Conservation (phyloP, 1,139 yeast species). For the Magnusiomyces tetraspermus region DNA sequence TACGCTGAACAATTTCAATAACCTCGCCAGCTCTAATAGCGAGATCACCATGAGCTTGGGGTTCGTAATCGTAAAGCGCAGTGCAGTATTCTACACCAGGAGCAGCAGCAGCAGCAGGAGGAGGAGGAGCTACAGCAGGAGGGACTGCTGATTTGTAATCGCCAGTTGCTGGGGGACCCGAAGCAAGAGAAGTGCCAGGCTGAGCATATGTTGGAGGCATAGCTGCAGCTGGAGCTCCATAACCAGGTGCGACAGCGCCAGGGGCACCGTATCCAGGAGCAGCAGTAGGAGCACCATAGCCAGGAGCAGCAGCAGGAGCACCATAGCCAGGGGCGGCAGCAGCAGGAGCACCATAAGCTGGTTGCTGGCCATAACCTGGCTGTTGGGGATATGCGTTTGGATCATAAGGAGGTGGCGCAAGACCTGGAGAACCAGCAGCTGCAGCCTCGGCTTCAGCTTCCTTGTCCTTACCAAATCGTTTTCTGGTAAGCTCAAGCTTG, state of each 20-base stretch:
- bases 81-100: conserved; percentile 50
- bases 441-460: conserved; percentile 34
- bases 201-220: conserved; percentile 11
- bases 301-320: conserved; percentile 27
- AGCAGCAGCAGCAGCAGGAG: conserved; percentile 35
- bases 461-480: conserved; percentile 52
- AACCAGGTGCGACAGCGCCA: conserved; percentile 23
- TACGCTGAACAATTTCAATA: conserved; percentile 72
- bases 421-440: conserved; percentile 21
- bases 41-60: conserved; percentile 85
- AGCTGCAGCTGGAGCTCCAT: conserved; percentile 23
- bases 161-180: conserved; percentile 20
- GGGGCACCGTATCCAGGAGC: conserved; percentile 15
- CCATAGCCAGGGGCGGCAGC: conserved; percentile 17
- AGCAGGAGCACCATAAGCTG: conserved; percentile 13
- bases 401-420: conserved; percentile 27
- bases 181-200: conserved; percentile 14
- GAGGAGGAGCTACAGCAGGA: conserved; percentile 28
- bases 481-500: conserved; percentile 72
- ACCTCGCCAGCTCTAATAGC: conserved; percentile 79
- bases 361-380: conserved; percentile 21
- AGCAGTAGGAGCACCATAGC: conserved; percentile 19
- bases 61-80: conserved; percentile 66
- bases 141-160: conserved; percentile 19
- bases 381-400: conserved; percentile 20